Conservation (phyloP, 768 basidiomycete genomes). For the Tricholoma hemisulphureum region DNA sequence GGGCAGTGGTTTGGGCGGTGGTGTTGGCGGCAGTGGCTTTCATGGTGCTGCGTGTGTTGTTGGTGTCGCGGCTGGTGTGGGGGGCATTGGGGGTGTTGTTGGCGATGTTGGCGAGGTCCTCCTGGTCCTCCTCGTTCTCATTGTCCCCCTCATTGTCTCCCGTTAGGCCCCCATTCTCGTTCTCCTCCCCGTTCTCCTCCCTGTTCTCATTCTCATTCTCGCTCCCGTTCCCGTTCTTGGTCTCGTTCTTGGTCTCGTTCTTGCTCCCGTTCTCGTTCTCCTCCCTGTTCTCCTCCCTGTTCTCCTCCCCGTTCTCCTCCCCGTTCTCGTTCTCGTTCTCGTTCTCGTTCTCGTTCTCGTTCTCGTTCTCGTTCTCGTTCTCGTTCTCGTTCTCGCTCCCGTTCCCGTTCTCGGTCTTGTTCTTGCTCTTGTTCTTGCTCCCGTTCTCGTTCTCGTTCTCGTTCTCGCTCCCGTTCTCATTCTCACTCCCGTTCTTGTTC, state of each 20-base stretch:
- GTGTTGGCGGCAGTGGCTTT: no score
- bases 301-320: not conserved
- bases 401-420: no score
- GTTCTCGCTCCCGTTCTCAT: not conserved
- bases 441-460: not conserved
- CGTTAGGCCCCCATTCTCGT: not conserved
- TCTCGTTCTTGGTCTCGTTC: no score
- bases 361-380: no score
- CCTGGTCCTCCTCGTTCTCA: not conserved
- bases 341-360: no score
- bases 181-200: not conserved
- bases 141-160: not conserved
- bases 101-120: not conserved
- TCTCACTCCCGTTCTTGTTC: not conserved
- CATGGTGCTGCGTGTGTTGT: not conserved
- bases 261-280: no score
- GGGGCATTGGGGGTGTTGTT: not conserved
- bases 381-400: not conserved
- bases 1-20: not conserved
- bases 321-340: not conserved
- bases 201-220: not conserved
- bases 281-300: no score
- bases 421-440: no score
- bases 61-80: not conserved
- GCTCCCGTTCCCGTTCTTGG: not conserved